phyloP scores from a whole-genome alignment of 2,329 filamentous ascomycete genomes.

The Raffaelea arxii region DNA sequence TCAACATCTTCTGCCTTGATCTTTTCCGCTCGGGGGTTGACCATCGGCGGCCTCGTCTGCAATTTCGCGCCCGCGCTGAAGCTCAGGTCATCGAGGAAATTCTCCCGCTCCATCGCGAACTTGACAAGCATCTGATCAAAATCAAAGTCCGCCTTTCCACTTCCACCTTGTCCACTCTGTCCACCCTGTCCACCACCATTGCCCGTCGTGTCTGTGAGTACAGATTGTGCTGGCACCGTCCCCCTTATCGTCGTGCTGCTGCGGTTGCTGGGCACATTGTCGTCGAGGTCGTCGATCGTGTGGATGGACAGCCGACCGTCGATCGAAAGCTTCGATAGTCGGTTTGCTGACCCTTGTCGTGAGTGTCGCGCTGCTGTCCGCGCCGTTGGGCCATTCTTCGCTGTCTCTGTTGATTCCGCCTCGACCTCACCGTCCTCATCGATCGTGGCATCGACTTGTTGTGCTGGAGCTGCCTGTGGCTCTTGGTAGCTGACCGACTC shows the following conservation, averaged over 20 bases:
- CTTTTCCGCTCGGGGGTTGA: slow-evolving; percentile 71
- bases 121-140: slow-evolving; percentile 90
- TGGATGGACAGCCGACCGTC: slow-evolving; percentile 40
- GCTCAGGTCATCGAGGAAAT: slow-evolving; percentile 83
- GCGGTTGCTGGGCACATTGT: slow-evolving; percentile 51
- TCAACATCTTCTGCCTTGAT: slow-evolving; percentile 62
- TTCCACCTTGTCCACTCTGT: slow-evolving; percentile 21
- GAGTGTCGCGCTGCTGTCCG: slow-evolving; percentile 42
- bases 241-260: slow-evolving; percentile 54
- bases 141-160: slow-evolving; percentile 59
- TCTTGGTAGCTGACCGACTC: slow-evolving; percentile 59
- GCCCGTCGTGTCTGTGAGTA: neutral
- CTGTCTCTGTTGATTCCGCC: slow-evolving; percentile 25
- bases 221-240: neutral
- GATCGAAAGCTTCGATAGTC: slow-evolving; percentile 40
- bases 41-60: slow-evolving; percentile 58
- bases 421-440: slow-evolving; percentile 52
- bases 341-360: slow-evolving; percentile 49
- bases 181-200: slow-evolving; percentile 16
- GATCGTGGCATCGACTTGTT: slow-evolving; percentile 47
- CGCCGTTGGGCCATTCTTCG: slow-evolving; percentile 14
- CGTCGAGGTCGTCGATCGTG: slow-evolving; percentile 48
- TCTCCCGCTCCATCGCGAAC: slow-evolving; percentile 90
- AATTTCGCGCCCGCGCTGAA: slow-evolving; percentile 77
- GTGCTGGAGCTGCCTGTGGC: slow-evolving; percentile 26